These are phyloP conservation scores for Kazachstania bromeliacearum DNA, from an alignment of 805 yeast species.

Conservation along the genomic window DNA sequence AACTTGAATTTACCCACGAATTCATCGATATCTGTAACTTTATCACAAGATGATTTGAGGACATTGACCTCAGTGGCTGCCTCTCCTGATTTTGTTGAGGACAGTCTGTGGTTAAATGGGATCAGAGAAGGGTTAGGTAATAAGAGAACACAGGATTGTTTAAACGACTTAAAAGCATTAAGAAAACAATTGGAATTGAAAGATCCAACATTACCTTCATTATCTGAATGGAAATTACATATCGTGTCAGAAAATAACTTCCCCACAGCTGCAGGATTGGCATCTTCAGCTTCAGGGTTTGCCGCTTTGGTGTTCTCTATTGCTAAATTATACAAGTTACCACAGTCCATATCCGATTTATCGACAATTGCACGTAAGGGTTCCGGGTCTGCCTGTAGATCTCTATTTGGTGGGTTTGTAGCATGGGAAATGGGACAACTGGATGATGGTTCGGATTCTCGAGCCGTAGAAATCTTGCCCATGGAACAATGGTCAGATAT, in stretches of 20 bases:
- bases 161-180: slow-evolving; percentile 60
- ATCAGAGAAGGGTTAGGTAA: slow-evolving; percentile 59
- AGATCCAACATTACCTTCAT: slow-evolving; percentile 46
- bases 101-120: slow-evolving; percentile 83
- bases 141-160: slow-evolving; percentile 59
- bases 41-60: slow-evolving; percentile 82
- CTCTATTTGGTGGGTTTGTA: slow-evolving; percentile 93
- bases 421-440: slow-evolving; percentile 96
- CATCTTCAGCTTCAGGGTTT: slow-evolving; percentile 97
- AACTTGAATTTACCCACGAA: slow-evolving; percentile 88
- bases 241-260: slow-evolving; percentile 92
- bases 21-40: slow-evolving; percentile 89
- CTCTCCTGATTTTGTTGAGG: slow-evolving; percentile 44
- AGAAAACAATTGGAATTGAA: slow-evolving; percentile 51
- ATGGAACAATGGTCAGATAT: slow-evolving; percentile 81
- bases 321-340: slow-evolving; percentile 73
- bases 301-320: slow-evolving; percentile 92
- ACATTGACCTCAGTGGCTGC: slow-evolving; percentile 87
- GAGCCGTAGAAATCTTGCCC: slow-evolving; percentile 88
- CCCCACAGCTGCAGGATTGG: slow-evolving; percentile 98
- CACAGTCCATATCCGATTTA: slow-evolving; percentile 76
- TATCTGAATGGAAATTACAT: slow-evolving; percentile 58
- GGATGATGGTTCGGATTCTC: slow-evolving; percentile 80
- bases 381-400: slow-evolving; percentile 96
- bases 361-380: slow-evolving; percentile 96